phyloP scores from a whole-genome alignment of 768 basidiomycete species.

The Filobasidium floriforme region DNA sequence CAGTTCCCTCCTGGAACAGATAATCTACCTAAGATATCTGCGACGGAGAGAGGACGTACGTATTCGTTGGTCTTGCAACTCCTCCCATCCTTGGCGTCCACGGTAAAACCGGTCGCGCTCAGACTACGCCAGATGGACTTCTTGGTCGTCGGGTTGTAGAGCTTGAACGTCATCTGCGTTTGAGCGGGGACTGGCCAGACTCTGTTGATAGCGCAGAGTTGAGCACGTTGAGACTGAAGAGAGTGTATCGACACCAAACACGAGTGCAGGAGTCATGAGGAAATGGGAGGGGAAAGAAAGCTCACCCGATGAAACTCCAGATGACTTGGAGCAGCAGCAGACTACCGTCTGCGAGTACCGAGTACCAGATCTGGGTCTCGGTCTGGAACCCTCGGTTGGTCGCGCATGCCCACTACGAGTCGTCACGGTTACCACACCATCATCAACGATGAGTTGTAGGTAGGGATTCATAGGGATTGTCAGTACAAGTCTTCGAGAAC shows the following conservation, averaged over 20 bases:
- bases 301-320: constrained; percentile 62
- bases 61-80: constrained; percentile 40
- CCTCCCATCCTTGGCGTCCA: constrained; percentile 27
- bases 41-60: too few species aligned
- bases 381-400: constrained; percentile 66
- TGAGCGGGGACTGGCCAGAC: constrained; percentile 83
- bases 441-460: neutral
- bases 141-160: constrained; percentile 68
- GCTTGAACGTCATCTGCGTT: constrained; percentile 87
- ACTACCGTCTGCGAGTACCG: constrained; percentile 69
- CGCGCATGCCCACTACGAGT: constrained; percentile 65
- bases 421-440: neutral
- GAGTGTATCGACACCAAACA: too few species aligned
- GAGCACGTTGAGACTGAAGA: constrained; percentile 10
- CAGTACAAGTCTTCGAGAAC: too few species aligned
- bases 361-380: constrained; percentile 85
- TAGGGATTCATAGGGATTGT: neutral
- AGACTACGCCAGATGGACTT: constrained; percentile 75
- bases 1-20: too few species aligned
- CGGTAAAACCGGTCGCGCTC: constrained; percentile 50
- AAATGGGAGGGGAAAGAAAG: constrained; percentile 54
- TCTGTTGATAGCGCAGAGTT: constrained; percentile 10
- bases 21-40: too few species aligned
- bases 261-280: neutral
- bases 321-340: constrained; percentile 76